These are phyloP conservation scores for Termitomyces sp. DNA, from an alignment of 768 basidiomycete species.

Conservation along the genomic window DNA sequence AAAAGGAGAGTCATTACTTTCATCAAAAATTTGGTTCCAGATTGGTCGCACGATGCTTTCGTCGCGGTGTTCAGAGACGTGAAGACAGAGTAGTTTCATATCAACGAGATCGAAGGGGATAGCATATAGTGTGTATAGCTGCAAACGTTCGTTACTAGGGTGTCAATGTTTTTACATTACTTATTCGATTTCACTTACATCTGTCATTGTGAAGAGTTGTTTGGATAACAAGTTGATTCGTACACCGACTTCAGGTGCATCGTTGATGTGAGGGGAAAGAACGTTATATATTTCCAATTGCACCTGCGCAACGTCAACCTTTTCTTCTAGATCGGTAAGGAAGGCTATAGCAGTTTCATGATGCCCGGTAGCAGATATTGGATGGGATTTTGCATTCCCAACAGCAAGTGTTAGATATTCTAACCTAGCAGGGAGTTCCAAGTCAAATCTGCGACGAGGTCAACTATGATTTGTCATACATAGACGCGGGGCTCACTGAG, in stretches of 20 bases:
- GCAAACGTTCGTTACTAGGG: conserved; percentile 6
- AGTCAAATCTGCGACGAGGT: conserved; percentile 45
- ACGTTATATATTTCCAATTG: conserved; percentile 86
- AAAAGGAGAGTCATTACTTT: conserved; percentile 41
- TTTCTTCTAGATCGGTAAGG: conserved; percentile 92
- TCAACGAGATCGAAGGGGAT: conserved; percentile 79
- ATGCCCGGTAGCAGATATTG: conserved; percentile 66
- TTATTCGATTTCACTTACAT: conserved; percentile 41
- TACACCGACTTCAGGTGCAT: conserved; percentile 58
- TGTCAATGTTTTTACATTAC: neutral
- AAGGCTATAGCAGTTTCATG: conserved; percentile 94
- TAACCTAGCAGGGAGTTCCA: conserved; percentile 68
- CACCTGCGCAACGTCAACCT: conserved; percentile 93
- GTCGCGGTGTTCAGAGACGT: conserved; percentile 91
- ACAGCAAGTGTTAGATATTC: conserved; percentile 94
- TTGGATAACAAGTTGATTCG: conserved; percentile 56
- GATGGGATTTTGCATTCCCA: conserved; percentile 94
- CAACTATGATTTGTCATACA: neutral
- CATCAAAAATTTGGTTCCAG: conserved; percentile 85
- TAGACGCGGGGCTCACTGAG: conserved; percentile 48
- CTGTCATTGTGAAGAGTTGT: conserved; percentile 73
- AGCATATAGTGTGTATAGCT: conserved; percentile 90
- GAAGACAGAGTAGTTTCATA: conserved; percentile 84
- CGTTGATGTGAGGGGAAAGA: conserved; percentile 54
- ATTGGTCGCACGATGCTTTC: conserved; percentile 76